Evolutionary conservation across 495 filamentous ascomycete species (phyloP).

Genomic region (Penicillium bialowiezense): DNA sequence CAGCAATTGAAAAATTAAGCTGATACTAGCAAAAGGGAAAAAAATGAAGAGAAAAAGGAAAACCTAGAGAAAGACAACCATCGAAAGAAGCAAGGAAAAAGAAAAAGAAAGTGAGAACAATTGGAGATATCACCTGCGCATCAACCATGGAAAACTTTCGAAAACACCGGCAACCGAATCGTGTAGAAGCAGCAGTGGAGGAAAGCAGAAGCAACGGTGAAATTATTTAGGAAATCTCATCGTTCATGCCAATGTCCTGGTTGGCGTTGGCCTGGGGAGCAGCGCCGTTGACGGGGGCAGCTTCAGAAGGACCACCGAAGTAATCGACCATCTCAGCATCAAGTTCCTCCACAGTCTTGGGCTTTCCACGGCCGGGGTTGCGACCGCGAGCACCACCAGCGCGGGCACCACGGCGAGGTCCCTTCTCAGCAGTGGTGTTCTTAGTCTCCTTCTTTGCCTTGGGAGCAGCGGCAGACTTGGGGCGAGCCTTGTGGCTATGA

Average conservation of each 20-base stretch:
- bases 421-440: conserved; percentile 5
- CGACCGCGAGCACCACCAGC: conserved; percentile 42
- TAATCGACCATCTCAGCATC: conserved; percentile 95
- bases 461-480: conserved; percentile 75
- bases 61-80: conserved; percentile 11
- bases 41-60: conserved; percentile 10
- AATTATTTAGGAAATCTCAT: conserved; percentile 48
- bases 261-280: conserved; percentile 35
- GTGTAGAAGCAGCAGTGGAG: neutral
- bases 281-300: conserved; percentile 42
- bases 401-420: neutral
- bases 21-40: conserved; percentile 5
- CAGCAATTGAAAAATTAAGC: conserved; percentile 20
- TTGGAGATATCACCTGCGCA: conserved; percentile 31
- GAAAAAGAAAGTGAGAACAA: conserved; percentile 10
- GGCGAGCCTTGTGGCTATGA: conserved; percentile 65
- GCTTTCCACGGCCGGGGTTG: conserved; percentile 58
- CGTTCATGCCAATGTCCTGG: conserved; percentile 48
- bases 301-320: conserved; percentile 51
- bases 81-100: conserved; percentile 6
- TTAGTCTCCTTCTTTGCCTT: conserved; percentile 50
- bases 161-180: conserved; percentile 4
- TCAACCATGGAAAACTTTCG: conserved; percentile 22
- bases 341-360: conserved; percentile 85
- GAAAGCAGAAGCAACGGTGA: conserved; percentile 1